phyloP scores from a whole-genome alignment of 2,329 filamentous ascomycete species.

The Kalaharituber pfeilii region DNA sequence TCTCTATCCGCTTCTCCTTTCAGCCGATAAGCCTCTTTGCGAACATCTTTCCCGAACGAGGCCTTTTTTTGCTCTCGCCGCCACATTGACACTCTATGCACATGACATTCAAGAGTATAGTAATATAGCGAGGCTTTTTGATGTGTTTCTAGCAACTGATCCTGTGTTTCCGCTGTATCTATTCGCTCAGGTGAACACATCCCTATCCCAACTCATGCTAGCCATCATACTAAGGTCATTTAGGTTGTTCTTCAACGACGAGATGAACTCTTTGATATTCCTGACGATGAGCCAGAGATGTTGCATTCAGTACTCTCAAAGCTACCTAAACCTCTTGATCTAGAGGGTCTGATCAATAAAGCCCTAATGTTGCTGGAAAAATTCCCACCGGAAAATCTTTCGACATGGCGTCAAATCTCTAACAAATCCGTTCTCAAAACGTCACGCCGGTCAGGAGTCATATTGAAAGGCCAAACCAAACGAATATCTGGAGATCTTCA shows the following conservation, averaged over 20 bases:
- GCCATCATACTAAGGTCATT: conserved; percentile 4
- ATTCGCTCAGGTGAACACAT: conserved; percentile 45
- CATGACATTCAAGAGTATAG: conserved; percentile 85
- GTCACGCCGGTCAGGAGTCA: conserved; percentile 38
- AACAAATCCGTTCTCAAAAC: conserved; percentile 71
- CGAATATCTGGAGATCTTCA: conserved; percentile 27
- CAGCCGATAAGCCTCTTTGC: conserved; percentile 53
- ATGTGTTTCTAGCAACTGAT: conserved; percentile 72
- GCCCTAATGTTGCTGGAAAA: conserved; percentile 45
- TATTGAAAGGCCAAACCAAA: conserved; percentile 30
- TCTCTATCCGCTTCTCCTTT: conserved; percentile 61
- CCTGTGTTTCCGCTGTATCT: conserved; percentile 83
- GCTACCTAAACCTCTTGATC: conserved; percentile 60
- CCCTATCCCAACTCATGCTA: conserved; percentile 12
- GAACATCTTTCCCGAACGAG: conserved; percentile 58
- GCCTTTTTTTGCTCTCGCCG: conserved; percentile 85
- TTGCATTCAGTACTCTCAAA: conserved; percentile 76
- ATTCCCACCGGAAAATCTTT: conserved; percentile 56
- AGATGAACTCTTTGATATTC: conserved; percentile 70
- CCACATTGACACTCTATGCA: conserved; percentile 86
- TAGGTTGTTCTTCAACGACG: conserved; percentile 64
- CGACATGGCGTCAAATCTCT: conserved; percentile 56
- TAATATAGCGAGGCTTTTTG: conserved; percentile 79
- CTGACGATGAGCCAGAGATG: conserved; percentile 73
- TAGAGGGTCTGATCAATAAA: conserved; percentile 56